These are phyloP conservation scores for Geoglossum cookeanum DNA, from an alignment of 2,329 filamentous ascomycete genomes.

Conservation along the genomic window DNA sequence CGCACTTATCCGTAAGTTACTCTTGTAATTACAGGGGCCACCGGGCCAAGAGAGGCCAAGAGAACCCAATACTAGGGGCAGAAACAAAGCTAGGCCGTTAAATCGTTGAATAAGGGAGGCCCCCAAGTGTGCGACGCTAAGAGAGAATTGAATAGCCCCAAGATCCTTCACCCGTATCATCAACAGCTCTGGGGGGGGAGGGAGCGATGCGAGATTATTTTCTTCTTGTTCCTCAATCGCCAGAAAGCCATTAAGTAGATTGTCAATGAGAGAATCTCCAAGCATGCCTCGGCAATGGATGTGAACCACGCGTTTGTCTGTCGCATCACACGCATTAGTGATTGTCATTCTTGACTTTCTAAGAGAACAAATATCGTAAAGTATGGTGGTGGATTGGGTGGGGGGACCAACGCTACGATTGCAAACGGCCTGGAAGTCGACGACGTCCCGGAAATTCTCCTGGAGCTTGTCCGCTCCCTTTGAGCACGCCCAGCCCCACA, in stretches of 20 bases:
- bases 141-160: too few species aligned
- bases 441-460: conserved; percentile 17
- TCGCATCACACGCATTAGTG: not conserved
- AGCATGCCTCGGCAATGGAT: not conserved
- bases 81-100: too few species aligned
- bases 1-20: too few species aligned
- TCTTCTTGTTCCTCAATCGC: not conserved
- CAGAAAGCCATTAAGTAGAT: not conserved
- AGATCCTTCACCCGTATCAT: not conserved
- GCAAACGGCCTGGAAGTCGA: conserved; percentile 21
- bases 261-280: not conserved
- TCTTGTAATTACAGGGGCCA: too few species aligned
- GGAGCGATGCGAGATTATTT: not conserved
- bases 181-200: not conserved
- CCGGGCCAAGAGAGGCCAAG: too few species aligned
- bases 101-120: too few species aligned
- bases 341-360: not conserved
- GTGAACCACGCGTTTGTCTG: not conserved
- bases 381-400: not conserved
- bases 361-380: not conserved
- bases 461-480: conserved; percentile 18
- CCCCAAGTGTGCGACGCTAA: too few species aligned
- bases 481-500: conserved; percentile 25
- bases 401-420: conserved; percentile 17
- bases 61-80: too few species aligned